phyloP scores from a whole-genome alignment of 163 green algal species.

The Scenedesmus sp. region DNA sequence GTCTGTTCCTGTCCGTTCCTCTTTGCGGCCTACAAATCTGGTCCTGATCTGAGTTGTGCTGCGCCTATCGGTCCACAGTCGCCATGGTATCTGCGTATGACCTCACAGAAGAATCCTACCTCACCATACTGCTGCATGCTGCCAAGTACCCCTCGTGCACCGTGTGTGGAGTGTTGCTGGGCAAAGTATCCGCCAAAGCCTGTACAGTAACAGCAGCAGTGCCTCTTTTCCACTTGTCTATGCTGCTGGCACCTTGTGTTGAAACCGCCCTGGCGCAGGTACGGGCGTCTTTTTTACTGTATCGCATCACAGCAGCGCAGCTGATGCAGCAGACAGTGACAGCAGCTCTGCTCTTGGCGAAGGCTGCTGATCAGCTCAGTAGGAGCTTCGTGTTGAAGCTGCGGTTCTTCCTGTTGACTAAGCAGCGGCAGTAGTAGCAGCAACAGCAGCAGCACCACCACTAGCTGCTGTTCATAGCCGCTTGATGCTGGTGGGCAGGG shows the following conservation, averaged over 20 bases:
- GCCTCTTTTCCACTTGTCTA: conserved; percentile 78
- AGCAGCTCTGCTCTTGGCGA: background rate
- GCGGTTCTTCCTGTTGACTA: background rate
- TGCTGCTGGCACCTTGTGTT: conserved; percentile 70
- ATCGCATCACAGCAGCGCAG: background rate
- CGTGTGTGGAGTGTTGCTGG: conserved; percentile 77
- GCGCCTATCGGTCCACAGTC: background rate
- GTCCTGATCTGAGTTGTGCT: background rate
- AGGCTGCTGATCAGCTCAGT: background rate
- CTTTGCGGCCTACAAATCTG: background rate
- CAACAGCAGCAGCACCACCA: too few relatives aligned
- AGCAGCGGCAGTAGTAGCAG: background rate
- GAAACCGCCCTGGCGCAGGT: conserved; percentile 79
- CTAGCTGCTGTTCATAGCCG: too few relatives aligned
- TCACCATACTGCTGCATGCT: conserved; percentile 76
- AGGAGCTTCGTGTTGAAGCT: background rate
- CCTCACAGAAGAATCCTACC: conserved; percentile 45
- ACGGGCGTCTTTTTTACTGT: background rate
- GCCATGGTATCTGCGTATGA: conserved; percentile 8
- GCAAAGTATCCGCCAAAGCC: conserved; percentile 39
- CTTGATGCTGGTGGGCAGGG: too few relatives aligned
- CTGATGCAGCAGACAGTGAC: background rate
- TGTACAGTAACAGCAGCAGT: conserved; percentile 64
- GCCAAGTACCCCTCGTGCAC: conserved; percentile 70
- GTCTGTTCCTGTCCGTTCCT: background rate